Percentiles rank a stretch among this genome's conserved stretches.
Conservation (phyloP, 495 filamentous ascomycete species). For the Neurospora sp. region DNA sequence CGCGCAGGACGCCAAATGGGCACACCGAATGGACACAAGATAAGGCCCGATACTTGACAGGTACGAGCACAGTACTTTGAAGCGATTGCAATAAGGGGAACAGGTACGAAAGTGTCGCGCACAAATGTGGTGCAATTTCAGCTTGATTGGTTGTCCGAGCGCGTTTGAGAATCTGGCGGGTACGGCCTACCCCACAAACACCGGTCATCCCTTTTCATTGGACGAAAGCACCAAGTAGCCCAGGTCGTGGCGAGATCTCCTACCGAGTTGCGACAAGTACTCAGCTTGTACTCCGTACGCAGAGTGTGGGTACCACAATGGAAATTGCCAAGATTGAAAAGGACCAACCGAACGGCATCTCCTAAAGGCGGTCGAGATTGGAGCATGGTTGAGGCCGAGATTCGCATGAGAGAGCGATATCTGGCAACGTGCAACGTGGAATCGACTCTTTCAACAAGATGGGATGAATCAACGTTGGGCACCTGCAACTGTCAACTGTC, state of each 20-base stretch:
- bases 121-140: conserved; percentile 14
- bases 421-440: neutral
- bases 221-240: neutral
- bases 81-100: conserved; percentile 6
- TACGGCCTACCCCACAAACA: neutral
- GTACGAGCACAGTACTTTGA: conserved; percentile 9
- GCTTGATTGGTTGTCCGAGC: neutral
- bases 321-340: neutral
- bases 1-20: neutral
- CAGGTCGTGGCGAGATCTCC: conserved; percentile 11
- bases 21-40: neutral
- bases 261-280: neutral
- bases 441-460: neutral
- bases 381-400: neutral
- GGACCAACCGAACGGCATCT: neutral
- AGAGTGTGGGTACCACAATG: neutral
- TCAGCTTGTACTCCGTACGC: neutral
- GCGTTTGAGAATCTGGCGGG: neutral
- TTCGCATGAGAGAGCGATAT: neutral
- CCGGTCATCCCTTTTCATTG: conserved; percentile 5
- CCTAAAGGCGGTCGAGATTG: neutral
- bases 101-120: conserved; percentile 10
- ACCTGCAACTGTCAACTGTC: neutral
- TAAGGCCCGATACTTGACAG: neutral
- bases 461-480: neutral